phyloP scores from a whole-genome alignment of 768 basidiomycete genomes.

The Suillus occidentalis region DNA sequence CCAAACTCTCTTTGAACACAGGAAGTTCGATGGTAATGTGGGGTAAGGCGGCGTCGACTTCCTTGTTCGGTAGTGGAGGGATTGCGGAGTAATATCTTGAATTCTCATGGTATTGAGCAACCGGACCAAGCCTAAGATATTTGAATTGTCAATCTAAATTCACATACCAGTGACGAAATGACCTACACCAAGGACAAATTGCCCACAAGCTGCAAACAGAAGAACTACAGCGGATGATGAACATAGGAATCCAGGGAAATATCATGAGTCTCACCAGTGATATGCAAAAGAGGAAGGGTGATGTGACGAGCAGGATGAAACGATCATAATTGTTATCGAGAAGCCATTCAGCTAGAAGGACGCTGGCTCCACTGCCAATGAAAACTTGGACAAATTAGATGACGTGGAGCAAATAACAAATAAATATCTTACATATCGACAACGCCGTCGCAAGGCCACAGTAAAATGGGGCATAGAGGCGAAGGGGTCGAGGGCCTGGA shows the following conservation, averaged over 20 bases:
- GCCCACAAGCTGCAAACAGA: slow-evolving; percentile 66
- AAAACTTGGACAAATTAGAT: slow-evolving; percentile 51
- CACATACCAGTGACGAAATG: slow-evolving; percentile 5
- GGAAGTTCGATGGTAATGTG: slow-evolving; percentile 83
- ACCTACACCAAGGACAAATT: slow-evolving; percentile 63
- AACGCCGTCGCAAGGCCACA: slow-evolving; percentile 64
- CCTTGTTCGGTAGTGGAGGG: slow-evolving; percentile 56
- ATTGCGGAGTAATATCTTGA: slow-evolving; percentile 80
- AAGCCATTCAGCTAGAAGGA: slow-evolving; percentile 65
- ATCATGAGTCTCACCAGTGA: slow-evolving; percentile 50
- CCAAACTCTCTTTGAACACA: slow-evolving; percentile 83
- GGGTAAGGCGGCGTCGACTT: slow-evolving; percentile 62
- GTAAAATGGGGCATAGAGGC: slow-evolving; percentile 74
- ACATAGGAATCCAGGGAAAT: background rate
- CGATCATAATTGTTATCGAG: slow-evolving; percentile 62
- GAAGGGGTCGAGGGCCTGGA: slow-evolving; percentile 43
- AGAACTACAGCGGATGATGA: slow-evolving; percentile 51
- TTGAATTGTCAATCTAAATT: background rate
- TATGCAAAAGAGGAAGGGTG: slow-evolving; percentile 75
- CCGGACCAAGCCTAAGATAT: slow-evolving; percentile 64
- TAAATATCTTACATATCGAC: slow-evolving; percentile 53
- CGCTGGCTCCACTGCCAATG: slow-evolving; percentile 57
- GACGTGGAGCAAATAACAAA: slow-evolving; percentile 1
- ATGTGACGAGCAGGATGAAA: slow-evolving; percentile 62
- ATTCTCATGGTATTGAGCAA: slow-evolving; percentile 83